Conservation (phyloP, 768 basidiomycete species). For the Lactarius deliciosus region DNA sequence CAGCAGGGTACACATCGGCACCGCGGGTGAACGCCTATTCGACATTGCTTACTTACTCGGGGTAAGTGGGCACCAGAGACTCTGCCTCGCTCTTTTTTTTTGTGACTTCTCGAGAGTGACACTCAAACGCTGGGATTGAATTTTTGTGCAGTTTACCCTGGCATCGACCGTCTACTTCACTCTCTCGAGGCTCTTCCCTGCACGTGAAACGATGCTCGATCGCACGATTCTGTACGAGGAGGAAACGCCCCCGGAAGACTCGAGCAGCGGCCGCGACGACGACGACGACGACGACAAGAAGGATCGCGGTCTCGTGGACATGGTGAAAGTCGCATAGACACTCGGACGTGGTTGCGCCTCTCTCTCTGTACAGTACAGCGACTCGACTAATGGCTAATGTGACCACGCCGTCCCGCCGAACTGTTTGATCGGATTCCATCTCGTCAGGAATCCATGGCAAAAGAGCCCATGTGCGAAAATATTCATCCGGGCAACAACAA, state of each 20-base stretch:
- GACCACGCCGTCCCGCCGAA: not conserved
- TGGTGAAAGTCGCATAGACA: conserved; percentile 1
- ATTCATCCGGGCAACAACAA: not conserved
- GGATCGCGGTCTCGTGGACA: not conserved
- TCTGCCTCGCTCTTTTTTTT: not conserved
- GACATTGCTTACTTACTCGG: conserved; percentile 78
- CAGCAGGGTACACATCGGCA: conserved; percentile 58
- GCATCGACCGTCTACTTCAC: conserved; percentile 24
- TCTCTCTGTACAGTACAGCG: not conserved
- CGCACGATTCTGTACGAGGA: conserved; percentile 17
- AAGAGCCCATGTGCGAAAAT: not conserved
- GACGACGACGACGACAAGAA: conserved; percentile 7
- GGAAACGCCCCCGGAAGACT: not conserved
- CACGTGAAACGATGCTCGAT: conserved; percentile 28
- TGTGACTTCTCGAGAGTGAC: not conserved
- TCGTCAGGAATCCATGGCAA: not conserved
- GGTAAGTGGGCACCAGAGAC: conserved; percentile 37
- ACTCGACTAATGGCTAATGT: not conserved
- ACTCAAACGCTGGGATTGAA: not conserved
- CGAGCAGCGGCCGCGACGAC: not conserved
- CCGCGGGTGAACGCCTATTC: conserved; percentile 51
- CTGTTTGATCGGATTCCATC: not conserved
- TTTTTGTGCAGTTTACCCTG: conserved; percentile 21
- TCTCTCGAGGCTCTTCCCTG: conserved; percentile 26
- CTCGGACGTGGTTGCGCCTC: not conserved